A percentile compares a stretch with the other conserved stretches of the same genome.
These are phyloP conservation scores for Sphaerosporella brunnea DNA, from an alignment of 495 filamentous ascomycete species.

Conservation along the genomic window DNA sequence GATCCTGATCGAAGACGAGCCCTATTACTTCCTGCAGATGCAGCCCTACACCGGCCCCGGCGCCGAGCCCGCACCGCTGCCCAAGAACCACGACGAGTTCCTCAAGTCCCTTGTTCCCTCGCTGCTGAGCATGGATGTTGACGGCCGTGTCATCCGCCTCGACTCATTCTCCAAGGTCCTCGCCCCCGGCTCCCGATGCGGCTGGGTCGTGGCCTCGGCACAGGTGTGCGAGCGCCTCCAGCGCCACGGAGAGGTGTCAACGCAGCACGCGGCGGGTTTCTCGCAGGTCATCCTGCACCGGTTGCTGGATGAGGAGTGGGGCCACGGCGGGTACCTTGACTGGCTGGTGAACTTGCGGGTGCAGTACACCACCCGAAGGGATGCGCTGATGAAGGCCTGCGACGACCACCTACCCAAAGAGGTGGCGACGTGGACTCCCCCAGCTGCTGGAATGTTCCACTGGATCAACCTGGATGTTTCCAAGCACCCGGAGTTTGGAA, in stretches of 20 bases:
- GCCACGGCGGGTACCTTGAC: conserved; percentile 72
- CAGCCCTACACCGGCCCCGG: conserved; percentile 46
- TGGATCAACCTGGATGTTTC: conserved; percentile 68
- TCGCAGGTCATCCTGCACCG: conserved; percentile 72
- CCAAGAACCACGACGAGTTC: conserved; percentile 29
- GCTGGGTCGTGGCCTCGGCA: conserved; percentile 66
- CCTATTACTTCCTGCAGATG: conserved; percentile 97
- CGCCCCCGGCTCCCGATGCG: conserved; percentile 54
- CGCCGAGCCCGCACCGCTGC: conserved; percentile 17
- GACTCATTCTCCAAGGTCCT: conserved; percentile 75
- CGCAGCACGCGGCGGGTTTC: conserved; percentile 68
- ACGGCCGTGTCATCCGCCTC: conserved; percentile 51
- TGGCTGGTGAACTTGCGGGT: conserved; percentile 77
- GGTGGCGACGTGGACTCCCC: conserved; percentile 65
- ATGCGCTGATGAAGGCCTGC: conserved; percentile 65
- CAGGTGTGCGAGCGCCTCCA: conserved; percentile 66
- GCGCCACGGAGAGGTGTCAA: conserved; percentile 57
- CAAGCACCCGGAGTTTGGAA: conserved; percentile 46
- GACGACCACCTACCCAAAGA: conserved; percentile 60
- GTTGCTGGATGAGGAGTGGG: conserved; percentile 85
- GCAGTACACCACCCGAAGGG: conserved; percentile 62
- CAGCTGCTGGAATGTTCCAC: conserved; percentile 92
- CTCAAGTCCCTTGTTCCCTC: conserved; percentile 37
- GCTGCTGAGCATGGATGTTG: conserved; percentile 47
- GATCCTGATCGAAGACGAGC: conserved; percentile 84